phyloP scores from a whole-genome alignment of 2,329 filamentous ascomycete genomes.

The Apiospora malaysiana region DNA sequence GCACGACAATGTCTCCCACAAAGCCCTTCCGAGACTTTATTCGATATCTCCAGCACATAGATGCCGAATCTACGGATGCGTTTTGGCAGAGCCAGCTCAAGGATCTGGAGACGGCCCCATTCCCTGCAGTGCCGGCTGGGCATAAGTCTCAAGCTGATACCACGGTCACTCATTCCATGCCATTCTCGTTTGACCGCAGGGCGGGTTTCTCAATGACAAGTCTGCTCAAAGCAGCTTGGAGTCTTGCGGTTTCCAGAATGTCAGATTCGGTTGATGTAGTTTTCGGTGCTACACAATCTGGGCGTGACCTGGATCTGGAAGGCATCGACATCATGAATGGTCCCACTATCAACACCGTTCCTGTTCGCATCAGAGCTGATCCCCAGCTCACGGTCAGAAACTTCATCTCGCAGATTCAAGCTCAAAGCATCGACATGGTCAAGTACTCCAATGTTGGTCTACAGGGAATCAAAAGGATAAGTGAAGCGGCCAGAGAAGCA shows the following conservation, averaged over 20 bases:
- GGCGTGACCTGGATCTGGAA: conserved; percentile 34
- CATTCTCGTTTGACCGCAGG: conserved; percentile 20
- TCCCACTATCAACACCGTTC: conserved; percentile 46
- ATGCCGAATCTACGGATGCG: neutral
- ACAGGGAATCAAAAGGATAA: neutral
- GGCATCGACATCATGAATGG: conserved; percentile 28
- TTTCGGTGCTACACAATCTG: conserved; percentile 48
- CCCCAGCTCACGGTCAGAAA: conserved; percentile 38
- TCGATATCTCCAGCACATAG: neutral
- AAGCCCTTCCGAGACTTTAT: neutral
- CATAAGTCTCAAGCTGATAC: conserved; percentile 21
- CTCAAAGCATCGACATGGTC: conserved; percentile 16
- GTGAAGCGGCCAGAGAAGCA: neutral
- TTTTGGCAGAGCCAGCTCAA: conserved; percentile 1
- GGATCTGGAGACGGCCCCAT: conserved; percentile 21
- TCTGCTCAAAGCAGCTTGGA: neutral
- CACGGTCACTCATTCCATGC: conserved; percentile 20
- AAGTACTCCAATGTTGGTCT: conserved; percentile 16
- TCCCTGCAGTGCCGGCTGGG: conserved; percentile 19
- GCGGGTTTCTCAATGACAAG: conserved; percentile 18
- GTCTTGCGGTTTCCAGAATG: conserved; percentile 2
- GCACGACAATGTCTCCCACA: neutral
- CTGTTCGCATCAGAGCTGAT: conserved; percentile 40
- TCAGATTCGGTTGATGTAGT: conserved; percentile 23
- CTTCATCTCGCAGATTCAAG: conserved; percentile 45